phyloP scores from a whole-genome alignment of 2,329 filamentous ascomycete genomes.

The Aspergillus clavatus region DNA sequence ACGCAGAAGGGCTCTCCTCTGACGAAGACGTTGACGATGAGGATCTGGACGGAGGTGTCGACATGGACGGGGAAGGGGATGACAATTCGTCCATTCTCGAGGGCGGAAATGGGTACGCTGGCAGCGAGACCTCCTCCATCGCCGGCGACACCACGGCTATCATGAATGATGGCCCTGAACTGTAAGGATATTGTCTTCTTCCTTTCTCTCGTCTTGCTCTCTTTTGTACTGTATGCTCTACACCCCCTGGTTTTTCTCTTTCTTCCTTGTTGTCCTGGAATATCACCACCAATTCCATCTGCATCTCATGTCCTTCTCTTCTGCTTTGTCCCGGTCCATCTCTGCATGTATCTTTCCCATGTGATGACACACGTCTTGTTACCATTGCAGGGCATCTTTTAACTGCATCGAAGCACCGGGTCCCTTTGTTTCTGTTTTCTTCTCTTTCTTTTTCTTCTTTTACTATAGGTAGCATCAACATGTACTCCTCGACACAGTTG shows the following conservation, averaged over 20 bases:
- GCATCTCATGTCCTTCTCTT: neutral
- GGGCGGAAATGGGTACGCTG: slow-evolving; percentile 29
- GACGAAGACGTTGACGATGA: slow-evolving; percentile 30
- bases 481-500: too few species aligned
- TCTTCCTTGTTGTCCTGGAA: neutral
- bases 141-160: slow-evolving; percentile 12
- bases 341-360: neutral
- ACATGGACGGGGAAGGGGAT: too few species aligned
- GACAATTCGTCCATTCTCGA: slow-evolving; percentile 32
- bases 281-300: too few species aligned
- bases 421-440: too few species aligned
- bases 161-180: slow-evolving; percentile 12
- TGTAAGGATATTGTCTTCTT: neutral
- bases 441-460: too few species aligned
- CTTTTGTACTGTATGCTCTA: neutral
- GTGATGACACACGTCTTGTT: neutral
- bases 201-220: slow-evolving; percentile 1
- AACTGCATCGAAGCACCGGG: too few species aligned
- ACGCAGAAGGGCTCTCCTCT: slow-evolving; percentile 23
- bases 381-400: neutral
- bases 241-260: neutral
- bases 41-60: slow-evolving; percentile 26
- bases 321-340: neutral
- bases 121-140: slow-evolving; percentile 30
- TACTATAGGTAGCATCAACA: too few species aligned